phyloP scores from a whole-genome alignment of 768 basidiomycete genomes.

The Megacollybia marginata region DNA sequence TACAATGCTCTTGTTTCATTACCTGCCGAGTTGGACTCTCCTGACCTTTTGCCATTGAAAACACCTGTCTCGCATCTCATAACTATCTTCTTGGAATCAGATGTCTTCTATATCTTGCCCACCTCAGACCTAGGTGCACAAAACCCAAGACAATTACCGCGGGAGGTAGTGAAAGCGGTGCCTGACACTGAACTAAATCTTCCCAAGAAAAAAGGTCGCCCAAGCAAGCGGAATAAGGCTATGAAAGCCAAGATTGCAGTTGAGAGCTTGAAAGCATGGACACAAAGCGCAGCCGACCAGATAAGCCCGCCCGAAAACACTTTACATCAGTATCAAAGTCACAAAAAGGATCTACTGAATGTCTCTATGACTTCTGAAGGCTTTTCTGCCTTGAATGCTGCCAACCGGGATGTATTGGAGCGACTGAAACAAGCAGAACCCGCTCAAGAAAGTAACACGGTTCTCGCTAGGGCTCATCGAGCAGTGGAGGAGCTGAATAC shows the following conservation, averaged over 20 bases:
- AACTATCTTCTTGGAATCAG: conserved; percentile 35
- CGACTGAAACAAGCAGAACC: conserved; percentile 41
- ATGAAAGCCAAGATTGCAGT: conserved; percentile 47
- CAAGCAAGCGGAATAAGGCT: conserved; percentile 51
- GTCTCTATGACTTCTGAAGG: conserved; percentile 10
- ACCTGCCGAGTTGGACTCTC: conserved; percentile 34
- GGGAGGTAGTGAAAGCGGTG: conserved; percentile 48
- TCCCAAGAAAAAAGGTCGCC: conserved; percentile 55
- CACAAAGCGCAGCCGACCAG: conserved; percentile 26
- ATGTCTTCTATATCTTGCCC: conserved; percentile 58
- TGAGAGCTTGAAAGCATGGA: conserved; percentile 40
- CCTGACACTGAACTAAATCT: conserved; percentile 13
- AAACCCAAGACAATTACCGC: conserved; percentile 61
- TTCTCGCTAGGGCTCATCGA: conserved; percentile 38
- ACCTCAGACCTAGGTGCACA: conserved; percentile 37
- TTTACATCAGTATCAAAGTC: conserved; percentile 31
- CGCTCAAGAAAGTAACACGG: conserved; percentile 26
- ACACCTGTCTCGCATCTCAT: conserved; percentile 45
- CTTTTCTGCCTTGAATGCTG: conserved; percentile 30
- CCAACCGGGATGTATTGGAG: conserved; percentile 40
- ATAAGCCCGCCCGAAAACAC: conserved; percentile 23
- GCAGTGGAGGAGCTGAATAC: conserved; percentile 29
- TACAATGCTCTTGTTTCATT: conserved; percentile 42
- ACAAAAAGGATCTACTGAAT: conserved; percentile 34
- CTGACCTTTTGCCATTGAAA: conserved; percentile 36